These are phyloP conservation scores for Aureobasidium sp. DNA, from an alignment of 2,329 filamentous ascomycete species.

Conservation along the genomic window DNA sequence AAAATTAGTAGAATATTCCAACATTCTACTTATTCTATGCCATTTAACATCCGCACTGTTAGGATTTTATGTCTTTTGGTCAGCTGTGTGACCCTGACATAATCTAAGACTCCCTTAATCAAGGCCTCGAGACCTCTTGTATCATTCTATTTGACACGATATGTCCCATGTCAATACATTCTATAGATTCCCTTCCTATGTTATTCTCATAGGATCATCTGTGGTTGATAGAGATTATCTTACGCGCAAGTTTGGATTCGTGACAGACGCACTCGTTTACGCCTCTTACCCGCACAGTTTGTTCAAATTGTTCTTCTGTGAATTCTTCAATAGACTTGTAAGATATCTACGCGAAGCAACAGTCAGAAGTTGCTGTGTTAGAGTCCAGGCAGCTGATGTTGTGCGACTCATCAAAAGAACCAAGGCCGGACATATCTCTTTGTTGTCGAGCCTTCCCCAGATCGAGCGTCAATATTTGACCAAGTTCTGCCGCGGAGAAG, in stretches of 20 bases:
- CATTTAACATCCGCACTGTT: too few relatives aligned
- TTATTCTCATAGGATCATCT: background rate
- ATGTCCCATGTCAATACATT: background rate
- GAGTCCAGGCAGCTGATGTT: background rate
- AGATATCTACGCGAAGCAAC: background rate
- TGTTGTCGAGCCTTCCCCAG: background rate
- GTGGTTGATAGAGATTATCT: background rate
- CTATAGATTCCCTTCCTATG: background rate
- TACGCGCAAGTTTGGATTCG: background rate
- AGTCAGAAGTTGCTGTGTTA: background rate
- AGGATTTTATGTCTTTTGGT: background rate
- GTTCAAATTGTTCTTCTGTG: background rate
- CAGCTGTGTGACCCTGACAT: background rate
- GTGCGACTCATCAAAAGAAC: background rate
- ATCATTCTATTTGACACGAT: background rate
- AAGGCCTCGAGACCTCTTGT: background rate
- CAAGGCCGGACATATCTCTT: background rate
- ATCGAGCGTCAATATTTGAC: background rate
- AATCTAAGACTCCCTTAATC: background rate
- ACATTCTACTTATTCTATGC: too few relatives aligned
- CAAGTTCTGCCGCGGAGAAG: constrained; percentile 8
- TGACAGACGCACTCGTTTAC: background rate
- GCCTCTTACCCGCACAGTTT: background rate
- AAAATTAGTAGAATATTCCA: too few relatives aligned
- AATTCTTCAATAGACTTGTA: background rate